Evolutionary conservation across 768 basidiomycete species (phyloP), one percentile per base, ranked within the genome.

Genomic region (Leccinellum albellum): DNA sequence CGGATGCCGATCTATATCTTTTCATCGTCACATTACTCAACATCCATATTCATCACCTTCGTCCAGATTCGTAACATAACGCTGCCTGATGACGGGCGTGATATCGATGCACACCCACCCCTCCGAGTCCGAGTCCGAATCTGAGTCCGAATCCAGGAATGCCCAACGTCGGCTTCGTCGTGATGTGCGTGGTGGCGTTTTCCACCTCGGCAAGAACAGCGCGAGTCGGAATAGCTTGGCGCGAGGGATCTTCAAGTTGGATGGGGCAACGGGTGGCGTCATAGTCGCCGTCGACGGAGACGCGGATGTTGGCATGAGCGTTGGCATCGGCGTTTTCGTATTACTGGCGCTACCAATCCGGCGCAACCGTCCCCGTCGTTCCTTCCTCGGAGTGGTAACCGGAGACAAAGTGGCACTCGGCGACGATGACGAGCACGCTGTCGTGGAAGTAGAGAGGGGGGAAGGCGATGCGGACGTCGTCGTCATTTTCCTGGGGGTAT

Each of bases 51-150:
- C 40, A 42, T 20, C 40, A 42, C 20, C 69, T 4, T 61, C 46
- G 14, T 31, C 62, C 6, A 53, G 54, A 33, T 60, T 20, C 6
- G 60, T 35, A 1, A 72, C 45, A 28, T 53, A 59, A 20, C 48
- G 67, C 48, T 69, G 61, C 40, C 50, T 47, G 29, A 72, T 63
- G 48, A 56, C 15, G 3, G 70, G 68, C 6, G 60, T 67, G 26
- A 74, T 51, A 4, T 73, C 70, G 54, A 72, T 61, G 42, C 59
- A 67, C 20, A 72, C 65, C 70, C 72, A 72, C 10, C 69, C 72
- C 1, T 49, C 48, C 12, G 45, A 46, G 21, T 46, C 45, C 17
- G 9, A 40, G 10, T 40, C 37, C 10, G 45, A 26, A 9, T 24
- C 45, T 14, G 23, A 23, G 23, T 66, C 71, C 31, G 58, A 60